Conservation (phyloP, 331 rosid species). For the Quercus tomentella region DNA sequence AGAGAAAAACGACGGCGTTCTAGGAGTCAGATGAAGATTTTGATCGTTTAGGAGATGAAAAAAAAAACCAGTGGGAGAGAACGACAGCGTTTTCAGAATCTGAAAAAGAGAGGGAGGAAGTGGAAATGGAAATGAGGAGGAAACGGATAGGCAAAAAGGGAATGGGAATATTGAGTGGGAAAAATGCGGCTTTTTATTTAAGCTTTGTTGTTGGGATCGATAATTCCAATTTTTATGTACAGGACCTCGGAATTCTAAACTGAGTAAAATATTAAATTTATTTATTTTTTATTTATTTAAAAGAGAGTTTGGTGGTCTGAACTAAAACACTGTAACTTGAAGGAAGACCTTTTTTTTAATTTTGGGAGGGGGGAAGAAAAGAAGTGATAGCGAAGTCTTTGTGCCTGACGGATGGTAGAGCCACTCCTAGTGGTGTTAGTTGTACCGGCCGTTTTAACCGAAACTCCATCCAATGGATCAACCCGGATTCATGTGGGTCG, state of each 20-base stretch:
- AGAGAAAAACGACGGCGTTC: background rate
- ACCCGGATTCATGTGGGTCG: background rate
- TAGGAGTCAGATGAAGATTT: too few species aligned
- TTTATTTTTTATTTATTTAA: background rate
- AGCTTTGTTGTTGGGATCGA: constrained; percentile 2
- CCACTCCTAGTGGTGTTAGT: constrained; percentile 19
- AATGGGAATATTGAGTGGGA: constrained; percentile 10
- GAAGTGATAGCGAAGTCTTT: background rate
- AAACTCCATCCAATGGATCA: background rate
- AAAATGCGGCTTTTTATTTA: constrained; percentile 21
- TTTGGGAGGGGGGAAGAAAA: background rate
- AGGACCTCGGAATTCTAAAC: constrained; percentile 17
- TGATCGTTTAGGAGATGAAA: too few species aligned
- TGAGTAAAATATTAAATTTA: background rate
- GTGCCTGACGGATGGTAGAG: background rate
- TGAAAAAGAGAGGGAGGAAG: background rate
- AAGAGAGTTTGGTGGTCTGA: constrained; percentile 27
- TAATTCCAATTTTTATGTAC: background rate
- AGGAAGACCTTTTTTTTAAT: background rate
- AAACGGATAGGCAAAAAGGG: background rate
- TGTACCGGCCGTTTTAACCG: constrained; percentile 25
- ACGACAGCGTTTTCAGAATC: too few species aligned
- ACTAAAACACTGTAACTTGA: constrained; percentile 1
- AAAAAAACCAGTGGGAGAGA: too few species aligned
- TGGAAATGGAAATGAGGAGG: background rate